Evolutionary conservation across 2,329 filamentous ascomycete species (phyloP), one percentile per base, ranked within the genome.

Genomic region (Verticillium isaacii): DNA sequence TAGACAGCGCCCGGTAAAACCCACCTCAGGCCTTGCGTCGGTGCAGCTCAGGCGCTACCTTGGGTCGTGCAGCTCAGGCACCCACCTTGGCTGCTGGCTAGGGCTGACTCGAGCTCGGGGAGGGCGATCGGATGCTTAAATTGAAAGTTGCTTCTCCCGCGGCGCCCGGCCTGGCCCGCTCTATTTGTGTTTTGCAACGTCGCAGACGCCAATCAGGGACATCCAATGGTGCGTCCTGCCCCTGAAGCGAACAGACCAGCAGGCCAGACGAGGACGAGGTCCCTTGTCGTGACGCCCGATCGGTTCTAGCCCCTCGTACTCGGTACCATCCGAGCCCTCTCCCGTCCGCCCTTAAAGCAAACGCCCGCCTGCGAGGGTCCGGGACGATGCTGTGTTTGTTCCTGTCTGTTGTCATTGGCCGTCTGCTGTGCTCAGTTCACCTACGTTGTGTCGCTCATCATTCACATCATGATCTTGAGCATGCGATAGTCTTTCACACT

Each of bases 91-190:
- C 34, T 2, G 34, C 34, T 14, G 34, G 14, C 14, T 36, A 36
- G 37, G 37, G 37, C 37, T 41, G 14, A 41, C 37, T 41, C 37
- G 37, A n/a, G 14, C 34, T 41, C 37, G 37, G 37, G 14, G 37
- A 70, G 65, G 61, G 61, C 19, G 57, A 68, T 41, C 37, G 17
- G 17, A 17, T 41, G 17, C 37, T 41, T 41, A 25, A 25, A 11
- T 12, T 52, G 4, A 23, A n/a, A n/a, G 23, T 52, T 52, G 45
- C 45, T 52, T 52, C 45, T 52, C 45, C 45, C 45, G n/a, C 19
- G 5, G 45, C 45, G 45, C 45, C 45, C n/a, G 45, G 45, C 45
- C 45, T 52, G 45, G 45, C 45, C 45, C 37, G 45, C n/a, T n/a
- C 45, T 19, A 52, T 19, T 23, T 19, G 8, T 14, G 19, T 52